These are phyloP conservation scores for Venturia effusa DNA, from an alignment of 2,329 filamentous ascomycete species.

Conservation along the genomic window DNA sequence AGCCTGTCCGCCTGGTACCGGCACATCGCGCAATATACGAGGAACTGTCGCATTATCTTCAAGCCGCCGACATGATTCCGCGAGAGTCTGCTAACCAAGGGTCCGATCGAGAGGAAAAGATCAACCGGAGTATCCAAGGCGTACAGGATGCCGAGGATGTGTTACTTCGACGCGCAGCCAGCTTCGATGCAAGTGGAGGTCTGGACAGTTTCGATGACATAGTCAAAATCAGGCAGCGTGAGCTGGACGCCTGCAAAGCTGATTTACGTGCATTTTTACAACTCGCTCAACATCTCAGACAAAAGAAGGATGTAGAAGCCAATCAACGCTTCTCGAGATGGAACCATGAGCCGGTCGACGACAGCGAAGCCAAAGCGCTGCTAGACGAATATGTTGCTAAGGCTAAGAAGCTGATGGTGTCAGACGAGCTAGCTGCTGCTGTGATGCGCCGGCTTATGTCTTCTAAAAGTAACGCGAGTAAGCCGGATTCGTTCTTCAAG, in stretches of 20 bases:
- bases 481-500: background rate
- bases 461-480: conserved; percentile 20
- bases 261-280: background rate
- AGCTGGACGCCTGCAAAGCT: background rate
- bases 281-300: background rate
- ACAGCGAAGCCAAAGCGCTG: background rate
- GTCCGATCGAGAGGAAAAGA: background rate
- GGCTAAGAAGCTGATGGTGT: background rate
- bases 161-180: background rate
- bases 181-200: background rate
- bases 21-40: conserved; percentile 37
- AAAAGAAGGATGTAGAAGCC: background rate
- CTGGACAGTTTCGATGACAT: background rate
- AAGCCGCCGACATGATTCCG: background rate
- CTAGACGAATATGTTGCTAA: background rate
- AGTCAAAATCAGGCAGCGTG: background rate
- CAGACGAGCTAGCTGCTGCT: background rate
- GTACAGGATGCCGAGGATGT: background rate
- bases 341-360: background rate
- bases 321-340: background rate
- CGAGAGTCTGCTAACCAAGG: background rate
- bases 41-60: background rate
- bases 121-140: background rate
- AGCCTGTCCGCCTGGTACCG: conserved; percentile 31
- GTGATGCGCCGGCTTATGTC: conserved; percentile 10